Conservation (phyloP, 2,329 filamentous ascomycete species). For the Endoconidiophora polonica region DNA sequence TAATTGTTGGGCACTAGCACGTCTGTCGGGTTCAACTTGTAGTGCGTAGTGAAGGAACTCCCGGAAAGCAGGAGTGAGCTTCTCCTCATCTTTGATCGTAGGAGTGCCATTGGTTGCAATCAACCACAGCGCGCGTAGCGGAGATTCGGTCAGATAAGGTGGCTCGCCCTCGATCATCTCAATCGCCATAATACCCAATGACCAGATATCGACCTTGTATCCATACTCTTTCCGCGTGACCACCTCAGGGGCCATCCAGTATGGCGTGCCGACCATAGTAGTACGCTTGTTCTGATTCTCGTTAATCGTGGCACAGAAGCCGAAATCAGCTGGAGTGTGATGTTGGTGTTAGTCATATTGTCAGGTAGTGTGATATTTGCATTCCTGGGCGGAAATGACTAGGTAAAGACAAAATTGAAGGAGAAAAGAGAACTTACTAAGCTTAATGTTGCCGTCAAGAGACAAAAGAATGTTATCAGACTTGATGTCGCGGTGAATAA, state of each 20-base stretch:
- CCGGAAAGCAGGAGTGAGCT: conserved; percentile 63
- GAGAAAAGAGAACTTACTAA: conserved; percentile 47
- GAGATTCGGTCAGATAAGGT: conserved; percentile 89
- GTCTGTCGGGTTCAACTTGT: conserved; percentile 93
- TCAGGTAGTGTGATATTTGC: not conserved
- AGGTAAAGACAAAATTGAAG: not conserved
- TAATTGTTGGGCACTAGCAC: conserved; percentile 85
- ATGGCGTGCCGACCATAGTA: conserved; percentile 97
- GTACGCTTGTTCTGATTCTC: conserved; percentile 93
- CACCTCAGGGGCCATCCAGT: conserved; percentile 99
- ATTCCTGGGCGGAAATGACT: not conserved
- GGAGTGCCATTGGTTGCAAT: conserved; percentile 96
- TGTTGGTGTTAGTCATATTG: conserved; percentile 16
- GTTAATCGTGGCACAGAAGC: conserved; percentile 97
- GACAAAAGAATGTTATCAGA: conserved; percentile 95
- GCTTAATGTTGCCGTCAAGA: conserved; percentile 88
- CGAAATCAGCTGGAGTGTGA: conserved; percentile 64
- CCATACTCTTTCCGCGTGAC: conserved; percentile 96
- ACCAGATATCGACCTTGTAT: conserved; percentile 97
- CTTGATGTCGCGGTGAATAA: conserved; percentile 98
- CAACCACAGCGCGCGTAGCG: conserved; percentile 78
- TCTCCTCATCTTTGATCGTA: conserved; percentile 81
- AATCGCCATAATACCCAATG: conserved; percentile 95
- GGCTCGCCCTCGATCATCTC: conserved; percentile 99
- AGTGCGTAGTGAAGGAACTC: conserved; percentile 88